Evolutionary conservation across 2,329 filamentous ascomycete species (phyloP), one percentile per base, ranked within the genome.

Genomic region (Pseudogymnoascus sp.): DNA sequence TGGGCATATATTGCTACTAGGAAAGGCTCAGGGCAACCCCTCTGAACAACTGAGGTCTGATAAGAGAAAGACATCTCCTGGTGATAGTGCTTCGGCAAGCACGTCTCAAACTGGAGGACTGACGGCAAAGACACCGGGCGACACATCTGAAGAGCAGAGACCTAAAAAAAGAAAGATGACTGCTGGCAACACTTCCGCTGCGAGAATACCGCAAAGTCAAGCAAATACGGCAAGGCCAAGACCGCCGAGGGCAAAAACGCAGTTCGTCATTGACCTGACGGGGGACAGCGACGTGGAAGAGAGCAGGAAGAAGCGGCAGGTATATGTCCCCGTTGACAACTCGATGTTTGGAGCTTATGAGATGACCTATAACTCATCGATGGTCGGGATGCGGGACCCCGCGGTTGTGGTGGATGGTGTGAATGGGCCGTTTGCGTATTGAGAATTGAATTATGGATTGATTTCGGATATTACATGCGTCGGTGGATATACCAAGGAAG

Each of bases 251-350:
- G 3, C 19, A 6, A 52, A 23, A 16, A 52, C 14, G 0, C 45
- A 52, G 25, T 52, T 52, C 25, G 45, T 52, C n/a, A 52, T 52
- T 6, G 45, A 52, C 25, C 25, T 52, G 4, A 52, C 45, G 2
- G 45, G 23, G 14, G 45, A 52, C 8, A 52, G 45, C 3, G 45
- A 52, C 2, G 45, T 30, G 4, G 45, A 30, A 8, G 19, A 42
- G 19, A 16, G 45, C n/a, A 52, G 23, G 25, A 30, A 11, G 4
- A 8, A 30, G 4, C 23, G 45, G 8, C 14, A 9, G 8, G 41
- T 42, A 2, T 69, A 69, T 49, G 55, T 65, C 1, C 66, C 67
- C 2, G 67, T 67, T n/a, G 64, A 69, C 55, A 70, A 69, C 58
- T 62, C 60, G 9, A 42, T 19, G 2, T 64, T 69, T 36, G 22